Evolutionary conservation across 805 yeast genomes (phyloP).

Genomic region (Maudiozyma bulderi): DNA sequence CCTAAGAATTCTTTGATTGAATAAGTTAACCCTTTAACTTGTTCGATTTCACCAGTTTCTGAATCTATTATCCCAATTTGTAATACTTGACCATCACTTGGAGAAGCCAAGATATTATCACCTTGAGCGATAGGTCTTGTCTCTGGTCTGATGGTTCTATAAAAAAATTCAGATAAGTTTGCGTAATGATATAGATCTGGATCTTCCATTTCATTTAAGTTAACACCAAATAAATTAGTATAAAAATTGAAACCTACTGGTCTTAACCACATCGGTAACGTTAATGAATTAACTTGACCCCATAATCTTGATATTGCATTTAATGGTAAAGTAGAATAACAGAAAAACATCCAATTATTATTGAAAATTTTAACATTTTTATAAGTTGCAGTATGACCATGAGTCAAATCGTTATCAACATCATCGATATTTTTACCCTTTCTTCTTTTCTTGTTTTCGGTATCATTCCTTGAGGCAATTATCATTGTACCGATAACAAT

Average conservation of each 20-base stretch:
- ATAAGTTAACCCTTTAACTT: slow-evolving; percentile 93
- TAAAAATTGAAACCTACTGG: slow-evolving; percentile 73
- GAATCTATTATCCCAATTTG: slow-evolving; percentile 65
- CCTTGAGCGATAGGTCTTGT: slow-evolving; percentile 64
- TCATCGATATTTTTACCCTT: slow-evolving; percentile 16
- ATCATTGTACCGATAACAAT: slow-evolving; percentile 20
- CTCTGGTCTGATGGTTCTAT: slow-evolving; percentile 68
- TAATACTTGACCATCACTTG: slow-evolving; percentile 86
- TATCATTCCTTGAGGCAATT: slow-evolving; percentile 15
- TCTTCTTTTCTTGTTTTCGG: slow-evolving; percentile 15
- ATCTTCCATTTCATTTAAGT: slow-evolving; percentile 80
- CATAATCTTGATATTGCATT: slow-evolving; percentile 86
- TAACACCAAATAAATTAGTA: slow-evolving; percentile 74
- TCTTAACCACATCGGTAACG: slow-evolving; percentile 81
- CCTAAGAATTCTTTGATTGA: slow-evolving; percentile 85
- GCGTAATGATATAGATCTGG: slow-evolving; percentile 64
- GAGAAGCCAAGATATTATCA: slow-evolving; percentile 60
- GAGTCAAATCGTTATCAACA: slow-evolving; percentile 9
- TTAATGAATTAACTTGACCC: slow-evolving; percentile 83
- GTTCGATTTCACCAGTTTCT: slow-evolving; percentile 81
- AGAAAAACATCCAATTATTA: slow-evolving; percentile 76
- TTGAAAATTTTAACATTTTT: slow-evolving; percentile 29
- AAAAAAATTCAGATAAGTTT: slow-evolving; percentile 86
- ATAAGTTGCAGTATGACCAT: slow-evolving; percentile 12
- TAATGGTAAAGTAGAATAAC: slow-evolving; percentile 83